Conservation (phyloP, 1,284 basidiomycete genomes). For the Ustilago hordei region DNA sequence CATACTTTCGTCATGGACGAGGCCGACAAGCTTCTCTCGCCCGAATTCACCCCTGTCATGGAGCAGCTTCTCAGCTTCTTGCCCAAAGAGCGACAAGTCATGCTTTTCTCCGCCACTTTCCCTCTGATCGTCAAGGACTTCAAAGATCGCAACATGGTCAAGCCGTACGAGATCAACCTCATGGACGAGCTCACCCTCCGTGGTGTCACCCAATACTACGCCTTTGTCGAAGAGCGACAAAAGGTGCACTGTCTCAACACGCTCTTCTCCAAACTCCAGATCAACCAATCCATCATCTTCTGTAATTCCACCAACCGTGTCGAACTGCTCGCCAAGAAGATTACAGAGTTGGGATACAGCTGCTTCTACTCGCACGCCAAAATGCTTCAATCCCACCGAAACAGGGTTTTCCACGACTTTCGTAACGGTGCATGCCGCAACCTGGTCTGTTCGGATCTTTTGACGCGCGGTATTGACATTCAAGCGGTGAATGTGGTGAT, state of each 20-base stretch:
- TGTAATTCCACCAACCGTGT: slow-evolving; percentile 99
- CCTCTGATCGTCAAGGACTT: slow-evolving; percentile 99
- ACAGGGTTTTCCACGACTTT: slow-evolving; percentile 99
- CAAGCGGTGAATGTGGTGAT: slow-evolving; percentile 99
- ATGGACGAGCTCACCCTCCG: slow-evolving; percentile 99
- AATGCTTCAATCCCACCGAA: slow-evolving; percentile 98
- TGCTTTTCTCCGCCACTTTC: slow-evolving; percentile 99
- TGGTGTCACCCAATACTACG: slow-evolving; percentile 99
- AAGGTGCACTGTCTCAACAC: slow-evolving; percentile 99
- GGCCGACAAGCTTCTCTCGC: slow-evolving; percentile 96
- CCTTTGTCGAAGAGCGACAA: slow-evolving; percentile 97
- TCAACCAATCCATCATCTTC: slow-evolving; percentile 99
- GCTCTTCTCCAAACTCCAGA: slow-evolving; percentile 97
- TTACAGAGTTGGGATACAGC: slow-evolving; percentile 98
- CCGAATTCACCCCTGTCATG: slow-evolving; percentile 98
- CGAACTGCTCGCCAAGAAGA: slow-evolving; percentile 98
- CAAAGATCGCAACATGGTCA: slow-evolving; percentile 98
- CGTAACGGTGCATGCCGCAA: slow-evolving; percentile 97
- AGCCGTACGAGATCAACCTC: slow-evolving; percentile 97
- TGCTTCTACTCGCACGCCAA: slow-evolving; percentile 99
- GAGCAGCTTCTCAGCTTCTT: slow-evolving; percentile 91
- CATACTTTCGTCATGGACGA: slow-evolving; percentile 88
- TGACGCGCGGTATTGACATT: slow-evolving; percentile 99
- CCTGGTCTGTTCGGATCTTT: slow-evolving; percentile 92
- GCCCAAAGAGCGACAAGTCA: slow-evolving; percentile 90